A percentile compares a stretch with the other conserved stretches of the same genome.
Evolutionary conservation across 2,329 filamentous ascomycete genomes (phyloP).

Genomic region (Pseudogymnoascus sp.): DNA sequence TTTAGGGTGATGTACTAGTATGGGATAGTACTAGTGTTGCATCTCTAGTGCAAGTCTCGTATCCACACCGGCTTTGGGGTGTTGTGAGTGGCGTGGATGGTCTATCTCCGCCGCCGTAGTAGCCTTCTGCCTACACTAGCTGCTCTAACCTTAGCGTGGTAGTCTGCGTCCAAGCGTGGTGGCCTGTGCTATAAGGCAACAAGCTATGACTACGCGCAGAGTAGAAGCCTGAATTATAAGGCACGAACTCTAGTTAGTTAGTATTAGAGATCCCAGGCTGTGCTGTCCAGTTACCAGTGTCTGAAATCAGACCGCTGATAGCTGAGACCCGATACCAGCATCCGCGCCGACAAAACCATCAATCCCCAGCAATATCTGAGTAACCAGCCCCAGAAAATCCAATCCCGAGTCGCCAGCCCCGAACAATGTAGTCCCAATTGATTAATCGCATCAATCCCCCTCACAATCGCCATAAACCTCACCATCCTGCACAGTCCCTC

Average conservation of each 20-base stretch:
- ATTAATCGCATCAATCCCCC: neutral
- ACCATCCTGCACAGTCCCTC: too few species aligned
- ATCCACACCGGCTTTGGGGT: neutral
- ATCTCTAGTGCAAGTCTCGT: neutral
- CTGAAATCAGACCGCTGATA: neutral
- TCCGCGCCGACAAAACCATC: neutral
- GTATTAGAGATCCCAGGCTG: too few species aligned
- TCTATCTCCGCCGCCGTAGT: neutral
- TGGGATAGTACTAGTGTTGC: neutral
- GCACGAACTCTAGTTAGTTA: too few species aligned
- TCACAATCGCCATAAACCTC: neutral
- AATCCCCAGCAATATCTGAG: neutral
- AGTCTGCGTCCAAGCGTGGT: too few species aligned
- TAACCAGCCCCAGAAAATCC: neutral
- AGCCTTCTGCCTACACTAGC: neutral
- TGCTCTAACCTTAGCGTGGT: neutral
- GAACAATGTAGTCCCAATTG: too few species aligned
- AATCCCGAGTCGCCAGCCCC: too few species aligned
- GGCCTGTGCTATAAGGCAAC: too few species aligned
- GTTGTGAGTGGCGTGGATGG: neutral
- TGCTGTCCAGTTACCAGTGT: too few species aligned
- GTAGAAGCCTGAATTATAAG: too few species aligned
- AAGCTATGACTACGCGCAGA: too few species aligned
- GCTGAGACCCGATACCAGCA: neutral
- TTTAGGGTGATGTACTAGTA: neutral